Evolutionary conservation across 331 rosid genomes (phyloP).

Genomic region (Malus hybrid): DNA sequence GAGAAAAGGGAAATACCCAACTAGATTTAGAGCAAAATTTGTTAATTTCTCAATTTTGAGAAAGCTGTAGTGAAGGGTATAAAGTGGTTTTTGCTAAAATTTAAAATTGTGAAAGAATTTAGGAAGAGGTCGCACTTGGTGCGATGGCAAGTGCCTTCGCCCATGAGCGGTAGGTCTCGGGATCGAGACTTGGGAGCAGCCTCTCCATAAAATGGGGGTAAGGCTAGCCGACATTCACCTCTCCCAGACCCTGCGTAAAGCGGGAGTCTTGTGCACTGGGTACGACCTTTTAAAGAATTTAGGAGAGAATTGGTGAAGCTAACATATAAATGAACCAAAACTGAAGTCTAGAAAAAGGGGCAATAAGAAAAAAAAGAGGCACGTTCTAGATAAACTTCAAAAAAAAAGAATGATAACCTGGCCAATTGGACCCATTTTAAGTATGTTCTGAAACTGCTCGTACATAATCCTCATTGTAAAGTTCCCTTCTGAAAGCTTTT

Average conservation of each 20-base stretch:
- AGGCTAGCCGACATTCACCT: too few species aligned
- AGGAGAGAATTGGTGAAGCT: not conserved
- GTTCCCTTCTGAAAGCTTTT: constrained; percentile 71
- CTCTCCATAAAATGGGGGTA: too few species aligned
- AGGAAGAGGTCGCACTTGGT: too few species aligned
- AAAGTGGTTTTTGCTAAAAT: not conserved
- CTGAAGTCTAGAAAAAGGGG: not conserved
- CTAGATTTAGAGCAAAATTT: not conserved
- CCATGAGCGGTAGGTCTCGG: too few species aligned
- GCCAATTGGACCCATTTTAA: constrained; percentile 74
- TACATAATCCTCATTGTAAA: constrained; percentile 69
- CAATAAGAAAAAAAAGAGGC: not conserved
- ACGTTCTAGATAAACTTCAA: not conserved
- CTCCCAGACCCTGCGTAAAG: too few species aligned
- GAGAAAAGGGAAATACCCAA: not conserved
- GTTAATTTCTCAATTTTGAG: not conserved
- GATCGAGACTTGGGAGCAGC: too few species aligned
- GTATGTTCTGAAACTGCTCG: constrained; percentile 55
- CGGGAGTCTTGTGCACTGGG: too few species aligned
- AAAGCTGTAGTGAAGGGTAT: not conserved
- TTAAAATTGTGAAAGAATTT: not conserved
- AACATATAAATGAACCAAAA: not conserved
- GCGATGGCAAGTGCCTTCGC: too few species aligned
- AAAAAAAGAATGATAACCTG: constrained; percentile 31
- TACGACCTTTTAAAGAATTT: too few species aligned